Percentiles rank a stretch among this genome's conserved stretches.
Evolutionary conservation across 768 basidiomycete genomes (phyloP).

Genomic region (Pulveroboletus frians): DNA sequence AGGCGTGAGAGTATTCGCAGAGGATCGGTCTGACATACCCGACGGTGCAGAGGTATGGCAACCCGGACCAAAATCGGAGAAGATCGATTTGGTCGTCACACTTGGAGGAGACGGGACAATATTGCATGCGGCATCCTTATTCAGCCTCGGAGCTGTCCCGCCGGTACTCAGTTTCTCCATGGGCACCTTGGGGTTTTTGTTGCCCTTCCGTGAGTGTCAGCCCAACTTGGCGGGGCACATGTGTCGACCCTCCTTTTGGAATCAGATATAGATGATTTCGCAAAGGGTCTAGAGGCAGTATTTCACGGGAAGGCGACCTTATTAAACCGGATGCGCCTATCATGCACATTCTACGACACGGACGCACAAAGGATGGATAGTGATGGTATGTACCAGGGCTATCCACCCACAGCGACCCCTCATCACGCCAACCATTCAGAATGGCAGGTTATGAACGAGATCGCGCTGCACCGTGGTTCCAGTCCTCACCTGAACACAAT

Average conservation of each 20-base stretch:
- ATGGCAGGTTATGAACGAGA: slow-evolving; percentile 98
- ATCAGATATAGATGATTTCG: slow-evolving; percentile 84
- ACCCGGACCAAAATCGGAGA: slow-evolving; percentile 46
- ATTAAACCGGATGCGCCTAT: slow-evolving; percentile 84
- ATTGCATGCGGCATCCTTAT: slow-evolving; percentile 86
- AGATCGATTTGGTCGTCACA: slow-evolving; percentile 84
- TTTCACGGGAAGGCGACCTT: slow-evolving; percentile 77
- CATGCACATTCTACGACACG: slow-evolving; percentile 69
- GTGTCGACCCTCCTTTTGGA: slow-evolving; percentile 1
- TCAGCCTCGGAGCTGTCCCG: slow-evolving; percentile 86
- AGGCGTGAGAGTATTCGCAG: slow-evolving; percentile 59
- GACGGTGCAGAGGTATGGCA: slow-evolving; percentile 62
- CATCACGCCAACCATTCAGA: slow-evolving; percentile 36
- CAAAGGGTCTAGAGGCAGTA: slow-evolving; percentile 72
- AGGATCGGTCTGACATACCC: slow-evolving; percentile 62
- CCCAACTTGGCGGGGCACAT: background rate
- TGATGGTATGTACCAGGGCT: slow-evolving; percentile 44
- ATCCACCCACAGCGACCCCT: slow-evolving; percentile 1
- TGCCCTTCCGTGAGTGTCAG: slow-evolving; percentile 78
- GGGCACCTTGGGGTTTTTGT: slow-evolving; percentile 88
- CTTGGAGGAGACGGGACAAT: slow-evolving; percentile 95
- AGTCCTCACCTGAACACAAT: slow-evolving; percentile 91
- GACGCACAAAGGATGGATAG: slow-evolving; percentile 54
- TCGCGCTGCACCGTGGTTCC: slow-evolving; percentile 86
- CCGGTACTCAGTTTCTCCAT: slow-evolving; percentile 65